Conservation (phyloP, 176 grass and related monocot genomes). For the Avena atlantica region DNA sequence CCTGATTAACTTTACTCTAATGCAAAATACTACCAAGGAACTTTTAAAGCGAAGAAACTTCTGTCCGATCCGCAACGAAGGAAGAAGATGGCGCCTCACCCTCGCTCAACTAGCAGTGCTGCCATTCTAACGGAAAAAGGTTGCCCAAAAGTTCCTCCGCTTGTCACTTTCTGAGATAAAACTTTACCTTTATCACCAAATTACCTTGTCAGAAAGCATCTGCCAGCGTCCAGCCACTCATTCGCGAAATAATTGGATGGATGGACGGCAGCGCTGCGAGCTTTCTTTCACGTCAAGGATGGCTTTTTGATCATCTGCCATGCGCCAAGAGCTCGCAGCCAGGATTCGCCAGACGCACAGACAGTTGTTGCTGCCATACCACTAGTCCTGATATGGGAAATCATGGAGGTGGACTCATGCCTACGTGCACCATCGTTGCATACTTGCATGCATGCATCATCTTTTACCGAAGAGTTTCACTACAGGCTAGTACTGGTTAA, state of each 20-base stretch:
- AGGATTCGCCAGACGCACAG: neutral
- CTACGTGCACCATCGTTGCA: neutral
- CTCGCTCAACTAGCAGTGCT: neutral
- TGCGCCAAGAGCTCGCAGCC: neutral
- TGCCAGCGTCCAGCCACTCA: neutral
- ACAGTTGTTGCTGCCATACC: too few relatives aligned
- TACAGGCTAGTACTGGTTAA: neutral
- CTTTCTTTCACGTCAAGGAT: constrained; percentile 6
- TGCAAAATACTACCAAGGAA: neutral
- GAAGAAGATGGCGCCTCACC: neutral
- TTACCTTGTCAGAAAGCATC: constrained; percentile 1
- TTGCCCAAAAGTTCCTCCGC: neutral
- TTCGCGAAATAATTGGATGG: neutral
- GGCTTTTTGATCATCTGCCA: neutral
- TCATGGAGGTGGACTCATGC: neutral
- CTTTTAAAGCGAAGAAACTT: neutral
- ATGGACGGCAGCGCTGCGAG: neutral
- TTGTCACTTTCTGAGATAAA: neutral
- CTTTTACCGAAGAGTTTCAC: neutral
- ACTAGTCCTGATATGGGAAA: neutral
- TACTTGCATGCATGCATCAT: too few relatives aligned
- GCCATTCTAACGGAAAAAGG: neutral
- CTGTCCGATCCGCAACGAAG: neutral
- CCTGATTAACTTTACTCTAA: neutral
- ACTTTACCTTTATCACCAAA: neutral